Evolutionary conservation across 75 land plant species (phyloP), one percentile per base, ranked within the genome.

Genomic region (Pinus tabuliformis): DNA sequence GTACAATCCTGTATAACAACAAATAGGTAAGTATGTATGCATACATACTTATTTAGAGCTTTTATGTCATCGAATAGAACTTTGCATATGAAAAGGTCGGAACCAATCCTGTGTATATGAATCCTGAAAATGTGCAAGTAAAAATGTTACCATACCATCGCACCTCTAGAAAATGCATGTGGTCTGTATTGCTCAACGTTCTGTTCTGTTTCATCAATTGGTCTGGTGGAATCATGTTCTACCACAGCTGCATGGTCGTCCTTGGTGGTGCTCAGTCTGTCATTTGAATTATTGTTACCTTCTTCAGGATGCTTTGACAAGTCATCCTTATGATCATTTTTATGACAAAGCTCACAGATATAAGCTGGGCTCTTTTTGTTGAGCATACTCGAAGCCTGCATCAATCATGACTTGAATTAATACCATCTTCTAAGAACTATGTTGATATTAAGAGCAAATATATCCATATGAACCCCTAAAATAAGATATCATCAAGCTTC

Each of bases 311-410:
- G 21, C 72, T 62, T 74, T 59, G 37, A 17, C 72, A 17, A 20
- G 33, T 11, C 76, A 58, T 5, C 52, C 33, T 22, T 79, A 80
- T 91, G 91, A 4, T 81, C 82, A 81, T 85, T 78, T 75, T 80
- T 88, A 60, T 82, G 72, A 79, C 96, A 94, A 12, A 94, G 77
- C 75, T 94, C 96, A 83, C 96, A 94, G 14, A 86, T 83, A 83
- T 88, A 91, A 18, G 37, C 21, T 20, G 58, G 75, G 72, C 26
- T 54, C 30, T 49, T 30, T 22, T 56, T 14, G 9, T 42, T 68
- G n/a, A 21, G n/a, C 39, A 45, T 37, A 68, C 72, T 68, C 14
- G 12, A 12, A 17, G 39, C 72, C 72, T 68, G 72, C 72, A 68
- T 68, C 52, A 68, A 68, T 68, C 72, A 68, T 42, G 49, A 42